These are phyloP conservation scores for Blastobotrys arbuscula DNA, from an alignment of 1,139 yeast genomes.

Conservation along the genomic window DNA sequence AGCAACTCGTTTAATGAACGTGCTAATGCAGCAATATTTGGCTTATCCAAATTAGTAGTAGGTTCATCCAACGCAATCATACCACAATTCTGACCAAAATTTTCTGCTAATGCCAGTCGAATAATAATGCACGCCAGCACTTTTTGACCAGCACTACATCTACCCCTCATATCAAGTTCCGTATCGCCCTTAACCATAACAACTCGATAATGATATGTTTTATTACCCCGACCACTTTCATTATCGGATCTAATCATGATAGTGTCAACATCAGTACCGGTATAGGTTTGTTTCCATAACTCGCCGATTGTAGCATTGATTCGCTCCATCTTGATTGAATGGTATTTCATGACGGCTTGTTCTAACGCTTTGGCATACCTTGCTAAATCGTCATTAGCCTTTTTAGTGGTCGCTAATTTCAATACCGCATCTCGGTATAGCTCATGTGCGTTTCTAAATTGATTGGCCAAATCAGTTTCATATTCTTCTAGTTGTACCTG, in stretches of 20 bases:
- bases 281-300: constrained; percentile 89
- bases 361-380: constrained; percentile 84
- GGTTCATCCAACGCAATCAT: constrained; percentile 97
- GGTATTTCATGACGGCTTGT: constrained; percentile 90
- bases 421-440: constrained; percentile 68
- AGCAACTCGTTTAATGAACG: constrained; percentile 72
- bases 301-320: constrained; percentile 84
- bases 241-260: constrained; percentile 81
- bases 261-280: constrained; percentile 92
- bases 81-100: constrained; percentile 93
- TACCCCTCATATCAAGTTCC: constrained; percentile 95
- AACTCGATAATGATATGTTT: constrained; percentile 86
- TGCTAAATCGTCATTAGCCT: constrained; percentile 79
- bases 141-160: constrained; percentile 98
- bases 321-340: constrained; percentile 86
- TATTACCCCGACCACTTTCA: constrained; percentile 49
- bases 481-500: constrained; percentile 39
- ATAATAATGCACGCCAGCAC: constrained; percentile 90
- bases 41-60: constrained; percentile 89
- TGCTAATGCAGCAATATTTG: constrained; percentile 84
- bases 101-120: constrained; percentile 87
- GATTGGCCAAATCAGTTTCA: constrained; percentile 58
- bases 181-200: constrained; percentile 91
- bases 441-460: constrained; percentile 61
- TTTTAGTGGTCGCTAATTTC: constrained; percentile 65